Percentiles rank a stretch among this genome's conserved stretches.
Evolutionary conservation across 345 rosid genomes (phyloP).

Genomic region (Eucalyptus shirleyi): DNA sequence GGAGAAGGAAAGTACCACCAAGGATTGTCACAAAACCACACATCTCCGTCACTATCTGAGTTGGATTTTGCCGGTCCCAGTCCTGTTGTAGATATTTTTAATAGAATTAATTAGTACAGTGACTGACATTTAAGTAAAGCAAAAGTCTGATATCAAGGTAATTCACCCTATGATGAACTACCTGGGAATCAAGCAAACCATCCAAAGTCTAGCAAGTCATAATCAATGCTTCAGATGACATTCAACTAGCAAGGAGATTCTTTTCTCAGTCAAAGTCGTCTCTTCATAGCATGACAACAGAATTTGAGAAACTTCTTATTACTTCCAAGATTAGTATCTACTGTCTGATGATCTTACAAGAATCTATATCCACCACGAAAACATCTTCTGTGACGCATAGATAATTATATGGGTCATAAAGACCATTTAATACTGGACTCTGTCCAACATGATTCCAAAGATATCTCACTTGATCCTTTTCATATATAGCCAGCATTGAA

Average conservation of each 20-base stretch:
- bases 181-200: background rate
- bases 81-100: conserved; percentile 24
- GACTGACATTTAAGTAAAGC: background rate
- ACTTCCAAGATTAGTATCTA: background rate
- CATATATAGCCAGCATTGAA: background rate
- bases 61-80: conserved; percentile 79
- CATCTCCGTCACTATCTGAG: conserved; percentile 68
- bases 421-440: background rate
- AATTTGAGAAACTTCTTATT: background rate
- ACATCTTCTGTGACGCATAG: background rate
- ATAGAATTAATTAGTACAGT: background rate
- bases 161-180: background rate
- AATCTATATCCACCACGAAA: background rate
- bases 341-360: background rate
- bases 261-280: background rate
- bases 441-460: background rate
- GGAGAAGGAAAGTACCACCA: conserved; percentile 81
- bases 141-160: background rate
- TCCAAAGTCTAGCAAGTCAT: background rate
- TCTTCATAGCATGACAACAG: background rate
- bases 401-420: background rate
- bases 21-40: conserved; percentile 84
- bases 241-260: background rate
- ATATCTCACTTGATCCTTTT: background rate
- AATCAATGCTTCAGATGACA: background rate